Base-by-base conservation (phyloP, 352 stramenopile genomes). In the Saprolegnia diclina region DNA sequence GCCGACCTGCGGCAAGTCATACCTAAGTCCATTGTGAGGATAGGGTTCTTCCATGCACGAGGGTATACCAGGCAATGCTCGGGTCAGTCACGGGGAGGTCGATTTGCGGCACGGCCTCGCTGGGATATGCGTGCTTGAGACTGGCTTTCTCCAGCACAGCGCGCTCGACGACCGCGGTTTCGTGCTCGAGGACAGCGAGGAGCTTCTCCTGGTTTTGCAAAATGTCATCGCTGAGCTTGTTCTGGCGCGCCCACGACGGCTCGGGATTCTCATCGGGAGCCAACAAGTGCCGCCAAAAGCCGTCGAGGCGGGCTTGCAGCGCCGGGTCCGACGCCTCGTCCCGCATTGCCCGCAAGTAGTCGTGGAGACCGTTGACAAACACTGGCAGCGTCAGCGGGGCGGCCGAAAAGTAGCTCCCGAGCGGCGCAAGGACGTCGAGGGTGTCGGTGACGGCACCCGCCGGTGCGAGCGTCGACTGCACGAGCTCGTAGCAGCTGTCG, bases 181-280 rank as follows among this genome's bases (percentile, higher is more conserved):
- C 83, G 44, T 91, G 82, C 65, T 91, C 83, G 14, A 91, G 69
- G 16, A 91, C 74, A n/a, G 83, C 80, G 10, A 91, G 74, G 32
- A 91, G 56, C 38, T 91, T 91, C 55, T 91, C 83, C 63, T 90
- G 83, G 45, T 91, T 91, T 72, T 91, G 82, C 14, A 91, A 71
- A 59, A 91, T 91, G 19, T 90, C 83, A n/a, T 91, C 83, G 32
- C 78, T 88, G 21, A 91, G 75, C 32, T 81, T 32, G 44, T 68
- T 68, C 50, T 68, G 77, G 32, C 81, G 79, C 38, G 76, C 80
- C 82, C 83, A 91, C 3, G 79, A 75, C 40, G 66, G 37, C 50
- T 32, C 37, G 21, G 19, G 16, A 38, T 52, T 65, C 37, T 61
- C 40, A 10, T 57, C 62, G 3, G 45, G n/a, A 10, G 45, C 19